phyloP scores from a whole-genome alignment of 2,329 filamentous ascomycete genomes.

The Calonectria pauciramosa region DNA sequence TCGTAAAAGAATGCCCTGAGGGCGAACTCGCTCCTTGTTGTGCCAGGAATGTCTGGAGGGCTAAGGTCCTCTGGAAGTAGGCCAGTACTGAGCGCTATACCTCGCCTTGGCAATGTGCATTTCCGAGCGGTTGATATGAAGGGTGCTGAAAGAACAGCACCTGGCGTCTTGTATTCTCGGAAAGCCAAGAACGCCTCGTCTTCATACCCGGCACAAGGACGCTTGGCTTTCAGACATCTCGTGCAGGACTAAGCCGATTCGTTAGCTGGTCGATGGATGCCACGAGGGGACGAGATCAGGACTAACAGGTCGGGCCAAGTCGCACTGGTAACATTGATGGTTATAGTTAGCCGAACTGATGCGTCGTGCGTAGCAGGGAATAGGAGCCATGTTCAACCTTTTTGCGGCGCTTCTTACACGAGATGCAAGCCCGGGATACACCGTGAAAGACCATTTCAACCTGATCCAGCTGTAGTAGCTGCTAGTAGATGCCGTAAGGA shows the following conservation, averaged over 20 bases:
- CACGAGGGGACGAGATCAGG: background rate
- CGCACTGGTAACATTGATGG: background rate
- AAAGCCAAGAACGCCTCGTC: background rate
- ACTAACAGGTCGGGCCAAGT: conserved; percentile 6
- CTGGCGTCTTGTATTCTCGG: background rate
- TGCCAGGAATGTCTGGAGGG: background rate
- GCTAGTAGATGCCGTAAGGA: too few relatives aligned
- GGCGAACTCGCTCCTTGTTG: background rate
- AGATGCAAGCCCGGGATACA: background rate
- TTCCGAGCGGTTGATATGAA: conserved; percentile 4
- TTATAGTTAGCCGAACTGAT: background rate
- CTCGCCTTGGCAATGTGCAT: conserved; percentile 5
- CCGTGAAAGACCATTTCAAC: conserved; percentile 1
- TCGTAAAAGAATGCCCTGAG: conserved; percentile 16
- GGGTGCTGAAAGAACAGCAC: too few relatives aligned
- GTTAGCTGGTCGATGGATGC: background rate
- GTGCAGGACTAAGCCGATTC: background rate
- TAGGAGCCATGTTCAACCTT: too few relatives aligned
- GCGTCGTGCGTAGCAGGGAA: background rate
- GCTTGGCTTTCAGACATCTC: conserved; percentile 12
- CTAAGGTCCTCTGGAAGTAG: background rate
- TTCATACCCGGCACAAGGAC: conserved; percentile 7
- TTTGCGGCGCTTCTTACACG: conserved; percentile 14
- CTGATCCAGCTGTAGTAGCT: background rate
- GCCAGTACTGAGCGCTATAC: background rate